phyloP scores from a whole-genome alignment of 2,329 filamentous ascomycete species.

The Ustilaginoidea virens region DNA sequence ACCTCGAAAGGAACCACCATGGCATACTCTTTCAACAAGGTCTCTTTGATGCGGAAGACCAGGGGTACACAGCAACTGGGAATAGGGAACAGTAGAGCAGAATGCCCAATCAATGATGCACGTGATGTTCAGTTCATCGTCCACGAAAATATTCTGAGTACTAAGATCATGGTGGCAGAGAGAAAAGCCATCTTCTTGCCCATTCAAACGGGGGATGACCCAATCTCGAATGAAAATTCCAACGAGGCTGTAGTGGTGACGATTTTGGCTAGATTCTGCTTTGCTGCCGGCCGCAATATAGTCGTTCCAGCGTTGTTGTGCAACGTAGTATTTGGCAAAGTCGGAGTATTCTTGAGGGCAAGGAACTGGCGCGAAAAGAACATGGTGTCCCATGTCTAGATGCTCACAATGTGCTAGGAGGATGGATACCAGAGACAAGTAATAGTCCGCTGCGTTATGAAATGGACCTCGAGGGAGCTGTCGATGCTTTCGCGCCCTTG shows the following conservation, averaged over 20 bases:
- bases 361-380: conserved; percentile 8
- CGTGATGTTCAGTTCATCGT: conserved; percentile 14
- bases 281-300: conserved; percentile 5
- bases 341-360: conserved; percentile 6
- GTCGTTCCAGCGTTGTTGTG: conserved; percentile 9
- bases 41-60: background rate
- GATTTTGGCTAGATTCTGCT: conserved; percentile 7
- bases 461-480: conserved; percentile 7
- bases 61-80: background rate
- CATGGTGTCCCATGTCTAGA: conserved; percentile 7
- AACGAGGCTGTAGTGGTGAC: conserved; percentile 7
- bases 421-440: conserved; percentile 6
- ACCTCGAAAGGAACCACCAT: too few species aligned
- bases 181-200: conserved; percentile 7
- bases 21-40: too few species aligned
- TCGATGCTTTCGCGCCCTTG: conserved; percentile 6
- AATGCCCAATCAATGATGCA: conserved; percentile 16
- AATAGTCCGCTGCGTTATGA: conserved; percentile 7
- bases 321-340: conserved; percentile 7
- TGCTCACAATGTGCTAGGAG: conserved; percentile 8
- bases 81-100: conserved; percentile 10
- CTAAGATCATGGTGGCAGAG: conserved; percentile 12
- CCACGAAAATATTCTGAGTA: conserved; percentile 12
- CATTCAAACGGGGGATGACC: conserved; percentile 4
- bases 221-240: conserved; percentile 7